Base-by-base conservation (phyloP, 805 yeast species). In the Metschnikowia matae region DNA sequence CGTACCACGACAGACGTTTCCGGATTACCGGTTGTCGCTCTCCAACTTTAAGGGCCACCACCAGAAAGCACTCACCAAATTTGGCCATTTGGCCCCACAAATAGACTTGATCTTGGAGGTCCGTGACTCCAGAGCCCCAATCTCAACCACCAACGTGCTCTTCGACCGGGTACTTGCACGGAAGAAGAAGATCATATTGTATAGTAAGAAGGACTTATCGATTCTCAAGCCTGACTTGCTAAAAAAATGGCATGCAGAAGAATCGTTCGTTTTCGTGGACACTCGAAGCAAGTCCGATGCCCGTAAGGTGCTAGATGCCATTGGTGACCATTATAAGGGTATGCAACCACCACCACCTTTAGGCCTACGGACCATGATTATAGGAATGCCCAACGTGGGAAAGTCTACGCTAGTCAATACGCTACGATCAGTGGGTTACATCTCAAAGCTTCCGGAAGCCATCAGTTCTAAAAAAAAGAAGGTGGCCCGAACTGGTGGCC, bases 341-440 rank as follows among this genome's bases (percentile, higher is more conserved):
- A 71, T 82, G 76, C 66, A 64, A 17, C 89, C 92, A 0, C 80
- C 84, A 1, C 95, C 96, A 0, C 97, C 97, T 0, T 66, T 90
- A 52, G 98, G 98, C 0, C 70, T 87, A 44, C 68, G 90, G 20
- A 66, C 87, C 50, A 73, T 91, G 73, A 80, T 92, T 41, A 83
- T 85, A 6, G 99, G 99, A 0, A 87, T 94, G 94, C 99, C 99
- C 1, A 94, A 94, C 64, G 96, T 90, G n/a, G 99, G 99, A 0
- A 94, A 94, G 66, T 87, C 96, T 11, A 86, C 97, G 0, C 64
- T 94, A 44, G 85, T 91, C 26, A 94, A 94, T 61, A 74, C 85
- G 0, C 68, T 91, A 46, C 69, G 97, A 51, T 69, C 69, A 6
- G 69, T 67, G 14, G 74, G 77, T 2, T 67, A 62, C 44, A 61